Evolutionary conservation across 2,329 filamentous ascomycete species (phyloP).

Genomic region (Penicillium concentricum): DNA sequence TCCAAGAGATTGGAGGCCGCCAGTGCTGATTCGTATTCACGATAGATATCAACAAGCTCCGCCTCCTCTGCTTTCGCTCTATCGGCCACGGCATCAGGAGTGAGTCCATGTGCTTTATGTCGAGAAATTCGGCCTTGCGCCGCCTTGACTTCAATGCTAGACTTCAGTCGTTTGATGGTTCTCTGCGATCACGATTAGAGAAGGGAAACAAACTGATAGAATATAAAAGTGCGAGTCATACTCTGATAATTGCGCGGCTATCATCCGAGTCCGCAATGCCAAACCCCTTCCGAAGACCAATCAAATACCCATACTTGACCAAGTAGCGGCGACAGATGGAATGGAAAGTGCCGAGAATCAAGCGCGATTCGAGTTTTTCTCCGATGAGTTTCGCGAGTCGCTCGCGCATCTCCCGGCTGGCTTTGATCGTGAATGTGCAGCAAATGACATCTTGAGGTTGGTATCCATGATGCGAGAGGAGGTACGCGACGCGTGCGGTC

Average conservation of each 20-base stretch:
- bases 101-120: conserved; percentile 58
- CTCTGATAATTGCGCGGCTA: conserved; percentile 71
- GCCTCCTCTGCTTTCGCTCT: conserved; percentile 51
- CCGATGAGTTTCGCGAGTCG: conserved; percentile 81
- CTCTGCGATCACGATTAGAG: conserved; percentile 44
- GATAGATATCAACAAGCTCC: conserved; percentile 67
- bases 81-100: conserved; percentile 44
- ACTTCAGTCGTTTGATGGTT: conserved; percentile 72
- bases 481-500: conserved; percentile 86
- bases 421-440: conserved; percentile 96
- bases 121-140: conserved; percentile 73
- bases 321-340: conserved; percentile 86
- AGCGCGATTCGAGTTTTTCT: conserved; percentile 67
- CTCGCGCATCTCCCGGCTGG: conserved; percentile 88
- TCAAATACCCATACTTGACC: conserved; percentile 76
- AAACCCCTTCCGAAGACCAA: conserved; percentile 80
- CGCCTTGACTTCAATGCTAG: conserved; percentile 66
- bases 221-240: conserved; percentile 16
- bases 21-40: conserved; percentile 75
- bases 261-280: conserved; percentile 86
- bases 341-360: conserved; percentile 92
- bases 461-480: conserved; percentile 69
- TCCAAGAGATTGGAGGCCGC: conserved; percentile 78
- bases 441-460: conserved; percentile 87
- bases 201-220: not conserved